Evolutionary conservation across 306 rosid genomes (phyloP), one percentile per base, ranked within the genome.

Genomic region (Fragaria vesca): DNA sequence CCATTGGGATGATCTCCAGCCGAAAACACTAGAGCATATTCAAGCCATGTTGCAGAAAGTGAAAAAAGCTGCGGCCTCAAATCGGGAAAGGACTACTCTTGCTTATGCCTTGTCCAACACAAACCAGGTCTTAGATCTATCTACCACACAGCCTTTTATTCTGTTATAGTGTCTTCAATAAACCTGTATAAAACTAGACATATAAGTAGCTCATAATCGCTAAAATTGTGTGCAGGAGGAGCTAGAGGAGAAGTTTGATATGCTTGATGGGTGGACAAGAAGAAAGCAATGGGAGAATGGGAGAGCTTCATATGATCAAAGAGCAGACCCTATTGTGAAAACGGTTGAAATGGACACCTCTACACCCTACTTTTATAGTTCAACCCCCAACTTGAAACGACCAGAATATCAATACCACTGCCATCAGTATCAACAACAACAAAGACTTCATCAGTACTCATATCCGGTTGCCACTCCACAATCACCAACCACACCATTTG

Each of bases 271-370:
- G 15, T 80, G 87, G 84, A 79, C 81, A 69, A 71, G 80, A 69
- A 67, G 75, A 60, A 69, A 58, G 69, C 69, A 66, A 32, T 28
- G 75, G 73, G 87, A 82, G 67, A 82, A 46, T 46, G 79, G 85
- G 36, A 86, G 92, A 82, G 74, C 75, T 72, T 86, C 90, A 47
- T 82, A 58, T 57, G 84, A 84, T 57, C 87, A 84, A 43, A 80
- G 86, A 78, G 82, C 82, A 40, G 84, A 50, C 2, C 50, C 72
- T 2, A 42, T 73, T 28, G 67, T 89, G 36, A 89, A 89, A 63
- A 84, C 87, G 38, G 92, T 86, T 67, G 90, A 86, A 80, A 84
- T 89, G 17, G 92, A 89, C 84, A 88, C 85, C 0, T 86, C 16
- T 69, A 74, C 76, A 63, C 88, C 88, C 20, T 76, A 66, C 79